Evolutionary conservation across 2,329 filamentous ascomycete species (phyloP).

Genomic region (Aspergillus terreus): DNA sequence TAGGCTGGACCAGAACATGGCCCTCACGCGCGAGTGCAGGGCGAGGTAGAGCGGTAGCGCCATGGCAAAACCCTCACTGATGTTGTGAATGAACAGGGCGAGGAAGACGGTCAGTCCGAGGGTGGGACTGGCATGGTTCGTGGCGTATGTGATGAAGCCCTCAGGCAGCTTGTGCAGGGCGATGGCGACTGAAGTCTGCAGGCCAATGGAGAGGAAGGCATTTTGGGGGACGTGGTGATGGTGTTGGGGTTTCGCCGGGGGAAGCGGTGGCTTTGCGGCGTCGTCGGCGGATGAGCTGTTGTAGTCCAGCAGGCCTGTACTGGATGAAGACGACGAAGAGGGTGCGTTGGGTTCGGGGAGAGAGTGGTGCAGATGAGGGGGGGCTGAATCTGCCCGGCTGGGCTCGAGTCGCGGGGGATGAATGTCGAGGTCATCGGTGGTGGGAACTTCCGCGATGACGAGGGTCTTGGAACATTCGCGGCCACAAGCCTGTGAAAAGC

Average conservation of each 20-base stretch:
- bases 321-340: conserved; percentile 13
- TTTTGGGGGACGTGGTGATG: conserved; percentile 96
- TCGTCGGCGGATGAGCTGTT: conserved; percentile 1
- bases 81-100: conserved; percentile 96
- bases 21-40: conserved; percentile 71
- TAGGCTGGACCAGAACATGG: conserved; percentile 78
- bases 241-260: conserved; percentile 49
- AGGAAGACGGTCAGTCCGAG: conserved; percentile 91
- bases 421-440: conserved; percentile 12
- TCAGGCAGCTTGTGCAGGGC: conserved; percentile 94
- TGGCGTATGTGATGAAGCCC: conserved; percentile 86
- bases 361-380: neutral
- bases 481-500: conserved; percentile 59
- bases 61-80: conserved; percentile 94
- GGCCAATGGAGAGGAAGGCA: conserved; percentile 87
- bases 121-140: conserved; percentile 88
- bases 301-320: conserved; percentile 7
- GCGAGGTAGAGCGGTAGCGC: conserved; percentile 90
- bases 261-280: conserved; percentile 2
- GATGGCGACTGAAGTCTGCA: conserved; percentile 93
- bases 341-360: neutral
- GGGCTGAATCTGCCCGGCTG: too few relatives aligned
- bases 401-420: conserved; percentile 8
- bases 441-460: conserved; percentile 14
- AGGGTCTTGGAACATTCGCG: conserved; percentile 55